These are phyloP conservation scores for Volvariella surrecta DNA, from an alignment of 1,284 basidiomycete species.

Conservation along the genomic window DNA sequence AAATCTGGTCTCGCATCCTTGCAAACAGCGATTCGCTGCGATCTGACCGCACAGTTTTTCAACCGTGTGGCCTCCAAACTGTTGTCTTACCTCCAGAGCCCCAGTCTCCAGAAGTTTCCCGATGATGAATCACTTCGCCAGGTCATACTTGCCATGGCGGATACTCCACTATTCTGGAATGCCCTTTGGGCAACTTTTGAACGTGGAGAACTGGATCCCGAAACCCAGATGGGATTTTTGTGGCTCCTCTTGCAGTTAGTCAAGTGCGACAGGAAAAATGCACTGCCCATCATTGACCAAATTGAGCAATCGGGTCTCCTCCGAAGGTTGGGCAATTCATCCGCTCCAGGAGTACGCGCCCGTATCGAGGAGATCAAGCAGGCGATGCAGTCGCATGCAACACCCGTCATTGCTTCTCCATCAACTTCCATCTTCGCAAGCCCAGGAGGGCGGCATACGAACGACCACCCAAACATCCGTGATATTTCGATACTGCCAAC, in stretches of 20 bases:
- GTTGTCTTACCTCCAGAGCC: constrained; percentile 32
- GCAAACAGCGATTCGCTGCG: constrained; percentile 34
- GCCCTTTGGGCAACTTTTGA: constrained; percentile 32
- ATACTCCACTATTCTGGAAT: constrained; percentile 49
- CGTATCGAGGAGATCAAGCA: constrained; percentile 34
- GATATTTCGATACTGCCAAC: constrained; percentile 52
- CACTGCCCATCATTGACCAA: constrained; percentile 27
- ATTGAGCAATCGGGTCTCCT: constrained; percentile 26
- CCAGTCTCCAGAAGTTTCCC: too few species aligned
- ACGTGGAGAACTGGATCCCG: constrained; percentile 24
- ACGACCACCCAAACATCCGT: constrained; percentile 51
- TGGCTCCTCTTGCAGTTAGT: constrained; percentile 43
- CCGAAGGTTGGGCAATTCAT: constrained; percentile 25
- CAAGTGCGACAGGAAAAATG: constrained; percentile 29
- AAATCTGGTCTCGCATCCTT: constrained; percentile 33
- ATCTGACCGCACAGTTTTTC: constrained; percentile 31
- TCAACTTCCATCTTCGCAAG: constrained; percentile 18
- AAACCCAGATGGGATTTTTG: constrained; percentile 32
- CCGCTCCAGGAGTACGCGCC: constrained; percentile 21
- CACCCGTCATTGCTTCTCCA: constrained; percentile 16
- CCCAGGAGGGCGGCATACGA: constrained; percentile 58
- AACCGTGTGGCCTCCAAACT: constrained; percentile 32
- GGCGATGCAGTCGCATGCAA: constrained; percentile 29
- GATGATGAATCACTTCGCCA: constrained; percentile 33
- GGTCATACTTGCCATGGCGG: constrained; percentile 33